Conservation (phyloP, 225 moss, liverwort and hornwort species). For the Physcomitrium patens region DNA sequence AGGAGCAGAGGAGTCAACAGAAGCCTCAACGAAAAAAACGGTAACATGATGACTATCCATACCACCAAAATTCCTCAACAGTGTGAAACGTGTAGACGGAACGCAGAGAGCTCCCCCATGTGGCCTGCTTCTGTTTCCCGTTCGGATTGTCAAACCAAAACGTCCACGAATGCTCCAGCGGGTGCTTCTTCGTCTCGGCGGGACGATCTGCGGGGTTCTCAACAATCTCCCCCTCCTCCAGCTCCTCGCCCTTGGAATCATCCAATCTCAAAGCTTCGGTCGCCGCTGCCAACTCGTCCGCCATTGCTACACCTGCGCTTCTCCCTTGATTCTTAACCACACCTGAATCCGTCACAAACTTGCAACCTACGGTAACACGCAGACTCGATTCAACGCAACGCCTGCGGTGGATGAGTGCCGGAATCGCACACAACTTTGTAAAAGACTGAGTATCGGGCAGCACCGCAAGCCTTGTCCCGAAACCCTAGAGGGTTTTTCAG, state of each 20-base stretch:
- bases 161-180: slow-evolving; percentile 81
- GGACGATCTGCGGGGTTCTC: slow-evolving; percentile 21
- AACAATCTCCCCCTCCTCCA: not conserved
- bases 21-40: not conserved
- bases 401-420: too few relatives aligned
- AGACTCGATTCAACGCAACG: too few relatives aligned
- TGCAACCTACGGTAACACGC: too few relatives aligned
- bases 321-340: too few relatives aligned
- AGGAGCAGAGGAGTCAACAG: not conserved
- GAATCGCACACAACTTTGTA: too few relatives aligned
- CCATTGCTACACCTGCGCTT: too few relatives aligned
- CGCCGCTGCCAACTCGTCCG: not conserved
- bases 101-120: slow-evolving; percentile 82
- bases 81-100: slow-evolving; percentile 81
- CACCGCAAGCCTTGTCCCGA: too few relatives aligned
- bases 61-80: slow-evolving; percentile 95
- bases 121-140: slow-evolving; percentile 74
- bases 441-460: too few relatives aligned
- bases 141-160: slow-evolving; percentile 91
- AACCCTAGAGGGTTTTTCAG: too few relatives aligned
- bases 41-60: slow-evolving; percentile 5
- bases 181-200: slow-evolving; percentile 56
- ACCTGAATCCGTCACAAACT: too few relatives aligned
- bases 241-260: not conserved
- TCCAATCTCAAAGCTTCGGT: slow-evolving; percentile 9